Conservation (phyloP, 441 rosid genomes). For the Melastoma candidum region DNA sequence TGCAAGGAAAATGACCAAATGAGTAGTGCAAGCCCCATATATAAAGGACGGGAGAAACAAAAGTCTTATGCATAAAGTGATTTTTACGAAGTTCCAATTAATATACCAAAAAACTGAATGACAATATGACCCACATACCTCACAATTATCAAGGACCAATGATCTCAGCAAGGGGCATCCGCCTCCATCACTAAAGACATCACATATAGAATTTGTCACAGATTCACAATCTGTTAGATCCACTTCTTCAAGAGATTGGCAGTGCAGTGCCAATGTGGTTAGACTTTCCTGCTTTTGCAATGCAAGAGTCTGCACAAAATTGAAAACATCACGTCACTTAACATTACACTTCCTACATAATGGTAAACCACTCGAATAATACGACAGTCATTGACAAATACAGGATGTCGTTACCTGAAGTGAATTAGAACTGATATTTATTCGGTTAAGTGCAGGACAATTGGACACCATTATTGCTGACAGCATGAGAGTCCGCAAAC, state of each 20-base stretch:
- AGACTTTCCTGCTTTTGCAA: conserved; percentile 91
- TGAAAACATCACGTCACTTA: conserved; percentile 9
- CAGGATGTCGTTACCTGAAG: conserved; percentile 41
- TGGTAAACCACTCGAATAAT: background rate
- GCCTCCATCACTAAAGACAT: conserved; percentile 73
- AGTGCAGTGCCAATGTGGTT: conserved; percentile 61
- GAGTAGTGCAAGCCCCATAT: background rate
- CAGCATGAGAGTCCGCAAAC: conserved; percentile 57
- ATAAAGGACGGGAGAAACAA: background rate
- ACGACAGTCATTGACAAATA: conserved; percentile 10
- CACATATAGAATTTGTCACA: conserved; percentile 69
- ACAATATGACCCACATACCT: conserved; percentile 41
- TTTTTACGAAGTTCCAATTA: conserved; percentile 4
- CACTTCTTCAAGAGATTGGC: conserved; percentile 82
- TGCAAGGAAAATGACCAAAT: conserved; percentile 19
- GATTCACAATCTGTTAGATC: conserved; percentile 97
- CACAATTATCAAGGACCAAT: conserved; percentile 89
- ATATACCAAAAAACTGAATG: conserved; percentile 2
- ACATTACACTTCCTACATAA: background rate
- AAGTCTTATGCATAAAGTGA: background rate
- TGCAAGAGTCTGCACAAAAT: conserved; percentile 65
- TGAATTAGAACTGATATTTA: conserved; percentile 69
- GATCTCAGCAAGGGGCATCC: conserved; percentile 94
- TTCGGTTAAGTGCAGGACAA: conserved; percentile 73
- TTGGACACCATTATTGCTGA: conserved; percentile 83